Evolutionary conservation across 805 yeast species (phyloP).

Genomic region (Teunomyces aglyptinius): DNA sequence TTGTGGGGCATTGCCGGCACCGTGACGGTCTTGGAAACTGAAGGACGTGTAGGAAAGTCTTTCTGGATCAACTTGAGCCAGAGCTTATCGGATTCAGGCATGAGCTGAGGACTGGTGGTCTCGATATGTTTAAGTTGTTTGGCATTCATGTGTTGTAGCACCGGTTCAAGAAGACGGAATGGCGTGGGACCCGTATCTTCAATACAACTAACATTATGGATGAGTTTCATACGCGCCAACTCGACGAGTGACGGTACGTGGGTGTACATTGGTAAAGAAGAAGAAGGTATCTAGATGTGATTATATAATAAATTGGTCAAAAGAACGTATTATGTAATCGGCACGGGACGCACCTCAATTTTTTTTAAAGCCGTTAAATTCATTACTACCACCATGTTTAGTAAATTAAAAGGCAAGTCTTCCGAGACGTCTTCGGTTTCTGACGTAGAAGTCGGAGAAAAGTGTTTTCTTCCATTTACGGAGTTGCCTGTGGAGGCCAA

Average conservation of each 20-base stretch:
- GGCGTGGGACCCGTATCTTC: constrained; percentile 17
- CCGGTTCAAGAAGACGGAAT: constrained; percentile 49
- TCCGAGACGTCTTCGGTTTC: constrained; percentile 4
- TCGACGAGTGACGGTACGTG: constrained; percentile 9
- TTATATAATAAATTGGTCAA: no score
- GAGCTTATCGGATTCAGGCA: constrained; percentile 40
- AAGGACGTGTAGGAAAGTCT: constrained; percentile 50
- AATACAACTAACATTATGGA: constrained; percentile 9
- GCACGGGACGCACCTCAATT: neutral
- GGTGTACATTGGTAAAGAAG: no score
- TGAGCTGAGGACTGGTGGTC: constrained; percentile 39
- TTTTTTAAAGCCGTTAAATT: neutral
- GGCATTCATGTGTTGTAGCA: constrained; percentile 41
- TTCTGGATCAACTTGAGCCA: constrained; percentile 46
- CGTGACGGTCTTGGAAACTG: neutral
- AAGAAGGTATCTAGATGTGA: no score
- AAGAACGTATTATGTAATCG: neutral
- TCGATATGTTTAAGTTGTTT: constrained; percentile 40
- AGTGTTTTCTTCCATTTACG: constrained; percentile 50
- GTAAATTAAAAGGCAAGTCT: constrained; percentile 6
- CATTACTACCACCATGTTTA: neutral
- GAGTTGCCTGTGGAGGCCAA: constrained; percentile 48
- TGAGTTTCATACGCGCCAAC: constrained; percentile 11
- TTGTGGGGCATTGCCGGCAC: constrained; percentile 30
- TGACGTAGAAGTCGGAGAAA: constrained; percentile 9